phyloP scores from a whole-genome alignment of 371 early-diverging fungal genomes.

The Thermomucor indicae-seudaticae region DNA sequence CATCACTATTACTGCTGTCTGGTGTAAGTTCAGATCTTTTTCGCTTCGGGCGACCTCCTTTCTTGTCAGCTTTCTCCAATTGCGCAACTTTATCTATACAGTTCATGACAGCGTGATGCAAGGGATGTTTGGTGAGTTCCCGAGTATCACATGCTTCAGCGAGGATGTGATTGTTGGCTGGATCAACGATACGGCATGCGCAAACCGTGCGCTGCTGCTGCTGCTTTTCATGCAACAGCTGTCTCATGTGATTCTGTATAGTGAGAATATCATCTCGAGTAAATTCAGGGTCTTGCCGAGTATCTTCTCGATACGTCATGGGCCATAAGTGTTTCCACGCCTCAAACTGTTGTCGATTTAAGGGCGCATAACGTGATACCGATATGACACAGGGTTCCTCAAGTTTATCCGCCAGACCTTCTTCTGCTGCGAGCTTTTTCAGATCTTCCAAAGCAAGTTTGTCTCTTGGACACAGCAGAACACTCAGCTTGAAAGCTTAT shows the following conservation, averaged over 20 bases:
- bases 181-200: slow-evolving; percentile 48
- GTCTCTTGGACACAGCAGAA: slow-evolving; percentile 26
- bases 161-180: slow-evolving; percentile 29
- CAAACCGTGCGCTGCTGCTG: not conserved
- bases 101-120: slow-evolving; percentile 64
- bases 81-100: slow-evolving; percentile 48
- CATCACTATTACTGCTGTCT: slow-evolving; percentile 1
- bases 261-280: slow-evolving; percentile 28
- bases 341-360: slow-evolving; percentile 54
- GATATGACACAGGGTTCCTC: slow-evolving; percentile 18
- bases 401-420: slow-evolving; percentile 8
- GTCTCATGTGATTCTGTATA: slow-evolving; percentile 35
- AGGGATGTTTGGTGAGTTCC: slow-evolving; percentile 35
- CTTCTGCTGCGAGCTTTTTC: slow-evolving; percentile 5
- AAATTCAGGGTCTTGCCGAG: slow-evolving; percentile 47
- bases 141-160: slow-evolving; percentile 49
- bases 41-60: slow-evolving; percentile 20
- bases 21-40: slow-evolving; percentile 11
- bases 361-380: slow-evolving; percentile 45
- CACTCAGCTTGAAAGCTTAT: too few relatives aligned
- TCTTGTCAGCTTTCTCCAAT: slow-evolving; percentile 14
- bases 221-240: too few relatives aligned
- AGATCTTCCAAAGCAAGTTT: slow-evolving; percentile 12
- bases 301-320: slow-evolving; percentile 54
- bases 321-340: slow-evolving; percentile 62